Evolutionary conservation across 2,329 filamentous ascomycete species (phyloP).

Genomic region (Diaporthe longicolla): DNA sequence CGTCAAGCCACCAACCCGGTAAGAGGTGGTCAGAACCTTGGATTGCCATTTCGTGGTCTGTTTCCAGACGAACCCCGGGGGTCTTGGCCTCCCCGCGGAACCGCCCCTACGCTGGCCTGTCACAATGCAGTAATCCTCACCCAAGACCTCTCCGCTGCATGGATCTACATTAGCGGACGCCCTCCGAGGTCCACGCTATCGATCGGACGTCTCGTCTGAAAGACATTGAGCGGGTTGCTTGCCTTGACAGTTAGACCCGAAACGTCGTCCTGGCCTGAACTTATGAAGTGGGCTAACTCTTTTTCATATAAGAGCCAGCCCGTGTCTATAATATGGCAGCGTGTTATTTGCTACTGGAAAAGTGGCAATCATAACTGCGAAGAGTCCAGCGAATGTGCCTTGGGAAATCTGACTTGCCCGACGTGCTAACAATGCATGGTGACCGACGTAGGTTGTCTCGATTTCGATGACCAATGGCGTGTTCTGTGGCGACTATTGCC

Average conservation of each 20-base stretch:
- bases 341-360: not conserved
- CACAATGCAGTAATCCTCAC: not conserved
- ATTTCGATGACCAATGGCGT: not conserved
- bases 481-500: not conserved
- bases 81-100: not conserved
- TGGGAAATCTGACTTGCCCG: not conserved
- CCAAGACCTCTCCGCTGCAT: not conserved
- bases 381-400: not conserved
- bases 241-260: not conserved
- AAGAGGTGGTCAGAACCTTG: conserved; percentile 30
- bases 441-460: not conserved
- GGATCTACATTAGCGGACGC: conserved; percentile 3
- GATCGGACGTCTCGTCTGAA: not conserved
- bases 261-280: not conserved
- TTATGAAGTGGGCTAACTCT: not conserved
- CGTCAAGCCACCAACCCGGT: not conserved
- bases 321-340: not conserved
- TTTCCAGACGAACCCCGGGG: conserved; percentile 13
- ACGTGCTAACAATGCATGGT: not conserved
- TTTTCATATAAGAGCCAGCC: too few species aligned
- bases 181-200: not conserved
- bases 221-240: not conserved
- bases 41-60: not conserved
- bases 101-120: not conserved
- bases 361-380: not conserved